Conservation (phyloP, 345 rosid species). For the Noccaea caerulescens region DNA sequence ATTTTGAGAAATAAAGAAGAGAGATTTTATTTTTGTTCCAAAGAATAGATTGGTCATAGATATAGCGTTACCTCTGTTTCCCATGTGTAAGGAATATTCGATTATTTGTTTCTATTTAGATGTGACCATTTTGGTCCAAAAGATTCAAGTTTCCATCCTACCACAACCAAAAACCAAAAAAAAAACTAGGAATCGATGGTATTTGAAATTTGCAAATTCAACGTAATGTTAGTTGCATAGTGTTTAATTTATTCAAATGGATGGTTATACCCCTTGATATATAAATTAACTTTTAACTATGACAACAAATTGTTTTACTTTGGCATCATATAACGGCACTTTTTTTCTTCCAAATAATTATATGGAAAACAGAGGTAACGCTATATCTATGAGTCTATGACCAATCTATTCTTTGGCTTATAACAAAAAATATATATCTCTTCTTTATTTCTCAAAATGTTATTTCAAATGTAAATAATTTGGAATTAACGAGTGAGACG, state of each 20-base stretch:
- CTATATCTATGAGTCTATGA: constrained; percentile 4
- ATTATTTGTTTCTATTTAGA: background rate
- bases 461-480: background rate
- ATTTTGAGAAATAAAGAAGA: background rate
- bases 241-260: background rate
- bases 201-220: background rate
- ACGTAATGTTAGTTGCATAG: background rate
- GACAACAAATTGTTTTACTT: background rate
- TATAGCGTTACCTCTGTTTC: constrained; percentile 4
- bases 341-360: background rate
- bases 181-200: background rate
- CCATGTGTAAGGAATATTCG: constrained; percentile 14
- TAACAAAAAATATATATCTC: background rate
- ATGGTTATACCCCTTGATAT: background rate
- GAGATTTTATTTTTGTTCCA: background rate
- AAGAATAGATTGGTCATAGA: background rate
- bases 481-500: background rate
- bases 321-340: background rate
- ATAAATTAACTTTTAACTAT: no score
- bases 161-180: background rate
- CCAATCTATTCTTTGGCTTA: background rate
- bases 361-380: constrained; percentile 1
- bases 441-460: background rate
- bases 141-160: constrained; percentile 7
- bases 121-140: constrained; percentile 2